Evolutionary conservation across 306 rosid genomes (phyloP), one percentile per base, ranked within the genome.

Genomic region (Cucumis cinereus): DNA sequence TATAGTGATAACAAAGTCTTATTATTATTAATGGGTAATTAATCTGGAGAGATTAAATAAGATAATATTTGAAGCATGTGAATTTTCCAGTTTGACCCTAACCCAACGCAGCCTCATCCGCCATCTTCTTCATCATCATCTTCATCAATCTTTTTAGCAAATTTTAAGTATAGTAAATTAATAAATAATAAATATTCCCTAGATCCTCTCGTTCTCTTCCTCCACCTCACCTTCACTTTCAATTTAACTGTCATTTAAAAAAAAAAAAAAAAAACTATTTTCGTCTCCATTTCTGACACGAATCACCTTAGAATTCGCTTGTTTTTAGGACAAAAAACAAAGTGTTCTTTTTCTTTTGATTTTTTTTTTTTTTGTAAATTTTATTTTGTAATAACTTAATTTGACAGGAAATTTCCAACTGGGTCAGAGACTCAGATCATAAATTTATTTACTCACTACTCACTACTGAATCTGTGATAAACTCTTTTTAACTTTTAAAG

Each of bases 81-180:
- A 66, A 26, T 56, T 30, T 50, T 53, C 75, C 47, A 61, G 73
- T 80, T 80, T 74, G 82, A 77, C 80, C 57, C 69, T 40, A 13
- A 35, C 36, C 56, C 64, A 71, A 22, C 78, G 80, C 78, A 80
- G 75, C 78, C 74, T 56, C 78, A 56, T 49, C 73, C 81, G 69
- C 61, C 24, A 56, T 49, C 50, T 75, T 43, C 71, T 3, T 73
- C 75, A 11, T 43, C 71, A 3, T 73, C 69, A 11, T 40, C 33
- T 4, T 60, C 19, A 1, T 16, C 28, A 19, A 5, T 11, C 13
- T 14, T 28, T 28, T 15, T 38, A 20, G 10, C 24, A n/a, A 30
- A 10, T 38, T 13, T 16, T 16, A 49, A 10, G 22, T 35, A 50
- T 9, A 15, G 61, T 72, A n/a, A 74, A 74, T 56, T 2, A 30